Evolutionary conservation across 352 stramenopile species (phyloP), one percentile per base, ranked within the genome.

Genomic region (Phytopythium oedochilum): DNA sequence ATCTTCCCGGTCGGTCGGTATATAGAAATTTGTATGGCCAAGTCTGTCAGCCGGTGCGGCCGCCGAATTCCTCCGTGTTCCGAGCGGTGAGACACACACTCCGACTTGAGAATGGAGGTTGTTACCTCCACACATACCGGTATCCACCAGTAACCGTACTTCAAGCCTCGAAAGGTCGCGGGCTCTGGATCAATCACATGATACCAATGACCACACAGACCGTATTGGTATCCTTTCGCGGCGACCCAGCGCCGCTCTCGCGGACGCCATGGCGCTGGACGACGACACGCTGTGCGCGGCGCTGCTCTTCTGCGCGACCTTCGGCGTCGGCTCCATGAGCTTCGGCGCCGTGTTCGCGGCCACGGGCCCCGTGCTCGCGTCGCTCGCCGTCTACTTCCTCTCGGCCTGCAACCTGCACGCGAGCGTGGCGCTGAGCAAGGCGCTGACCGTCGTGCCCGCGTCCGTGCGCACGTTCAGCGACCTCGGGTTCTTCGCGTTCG

Each of bases 401-500:
- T 88, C 81, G n/a, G 74, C 75, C 26, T 87, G 80, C 65, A 90
- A 90, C 38, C 74, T 88, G 25, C 80, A 88, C 57, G 73, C 79
- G 34, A 86, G 74, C 51, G 72, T 88, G 45, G 72, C 74, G 1
- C 64, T 86, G 35, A 88, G 77, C 62, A 88, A 86, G 50, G 64
- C 70, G 17, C 54, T 90, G 46, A 70, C 68, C 14, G 66, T 85
- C 26, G 57, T 62, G 10, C 77, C 80, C 2, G 59, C 76, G 32
- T 72, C 75, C 22, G 77, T 90, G 28, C 80, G 77, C 29, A 85
- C 73, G 2, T 90, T 87, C 65, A 86, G 75, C 39, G 80, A 90
- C 44, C 75, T 88, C n/a, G 78, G 77, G 5, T 83, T 71, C 54
- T 82, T 76, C 49, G 80, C 72, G 4, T 90, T 80, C 53, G 80